phyloP scores from a whole-genome alignment of 2,329 filamentous ascomycete genomes.

The Lanzia echinophila region DNA sequence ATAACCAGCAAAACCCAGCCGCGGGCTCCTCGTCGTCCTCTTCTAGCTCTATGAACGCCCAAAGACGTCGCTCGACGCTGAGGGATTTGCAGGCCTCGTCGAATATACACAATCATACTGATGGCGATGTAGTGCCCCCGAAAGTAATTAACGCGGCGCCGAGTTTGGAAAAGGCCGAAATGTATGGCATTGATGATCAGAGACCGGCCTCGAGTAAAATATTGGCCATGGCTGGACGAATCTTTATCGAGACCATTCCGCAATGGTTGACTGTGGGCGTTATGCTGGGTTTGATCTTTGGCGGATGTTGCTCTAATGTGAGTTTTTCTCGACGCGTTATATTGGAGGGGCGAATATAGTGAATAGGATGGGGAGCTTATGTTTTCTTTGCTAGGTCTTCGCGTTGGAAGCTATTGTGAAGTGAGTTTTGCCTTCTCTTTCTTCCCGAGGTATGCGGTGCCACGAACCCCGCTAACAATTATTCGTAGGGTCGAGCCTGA shows the following conservation, averaged over 20 bases:
- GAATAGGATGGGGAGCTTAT: constrained; percentile 21
- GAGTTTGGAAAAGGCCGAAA: constrained; percentile 47
- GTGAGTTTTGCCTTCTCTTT: constrained; percentile 44
- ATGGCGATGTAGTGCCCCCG: constrained; percentile 35
- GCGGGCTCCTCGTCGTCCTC: neutral
- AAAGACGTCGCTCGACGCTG: constrained; percentile 40
- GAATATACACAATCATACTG: constrained; percentile 23
- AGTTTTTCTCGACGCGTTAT: constrained; percentile 29
- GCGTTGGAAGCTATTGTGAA: constrained; percentile 92
- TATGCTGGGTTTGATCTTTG: constrained; percentile 85
- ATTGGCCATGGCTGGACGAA: constrained; percentile 44
- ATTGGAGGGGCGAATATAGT: neutral
- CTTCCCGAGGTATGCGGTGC: neutral
- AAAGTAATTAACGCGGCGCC: constrained; percentile 49
- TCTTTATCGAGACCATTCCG: constrained; percentile 52
- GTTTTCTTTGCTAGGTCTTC: constrained; percentile 61
- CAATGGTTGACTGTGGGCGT: constrained; percentile 56
- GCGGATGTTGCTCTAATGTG: constrained; percentile 91
- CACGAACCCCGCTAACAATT: constrained; percentile 10
- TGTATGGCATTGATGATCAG: constrained; percentile 49
- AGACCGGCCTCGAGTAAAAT: constrained; percentile 43
- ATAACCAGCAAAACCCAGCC: constrained; percentile 1
- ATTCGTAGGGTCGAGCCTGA: constrained; percentile 66
- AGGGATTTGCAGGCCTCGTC: constrained; percentile 39
- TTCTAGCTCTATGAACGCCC: constrained; percentile 24